phyloP scores from a whole-genome alignment of 2,329 filamentous ascomycete species.

The Xylariaceae sp. region DNA sequence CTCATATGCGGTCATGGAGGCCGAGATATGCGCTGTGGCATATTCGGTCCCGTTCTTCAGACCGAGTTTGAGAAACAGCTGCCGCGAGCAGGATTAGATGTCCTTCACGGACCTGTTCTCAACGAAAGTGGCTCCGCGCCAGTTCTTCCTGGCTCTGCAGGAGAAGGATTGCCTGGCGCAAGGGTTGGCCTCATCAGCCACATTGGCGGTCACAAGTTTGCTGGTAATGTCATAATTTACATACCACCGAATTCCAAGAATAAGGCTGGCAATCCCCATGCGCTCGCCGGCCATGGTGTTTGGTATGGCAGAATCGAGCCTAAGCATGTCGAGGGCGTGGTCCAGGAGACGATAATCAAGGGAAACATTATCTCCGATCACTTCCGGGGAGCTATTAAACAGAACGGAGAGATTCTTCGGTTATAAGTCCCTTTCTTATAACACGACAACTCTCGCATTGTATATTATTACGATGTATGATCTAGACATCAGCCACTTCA shows the following conservation, averaged over 20 bases:
- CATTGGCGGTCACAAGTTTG: constrained; percentile 80
- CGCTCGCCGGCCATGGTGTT: constrained; percentile 64
- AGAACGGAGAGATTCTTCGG: constrained; percentile 48
- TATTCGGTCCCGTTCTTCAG: constrained; percentile 68
- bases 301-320: constrained; percentile 81
- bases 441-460: background rate
- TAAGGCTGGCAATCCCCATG: constrained; percentile 42
- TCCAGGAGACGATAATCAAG: constrained; percentile 62
- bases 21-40: constrained; percentile 75
- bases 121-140: constrained; percentile 33
- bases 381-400: constrained; percentile 64
- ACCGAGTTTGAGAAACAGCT: constrained; percentile 63
- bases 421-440: constrained; percentile 31
- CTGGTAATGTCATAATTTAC: constrained; percentile 79
- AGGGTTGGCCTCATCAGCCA: constrained; percentile 69
- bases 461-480: background rate
- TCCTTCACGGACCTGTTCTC: constrained; percentile 44
- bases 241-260: constrained; percentile 53
- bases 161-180: constrained; percentile 39
- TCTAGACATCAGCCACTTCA: background rate
- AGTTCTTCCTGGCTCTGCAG: constrained; percentile 22
- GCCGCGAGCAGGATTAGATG: constrained; percentile 41
- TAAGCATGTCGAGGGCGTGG: constrained; percentile 68
- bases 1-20: constrained; percentile 84
- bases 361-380: constrained; percentile 65